phyloP scores from a whole-genome alignment of 257 asterid genomes.

The Apocynum venetum region DNA sequence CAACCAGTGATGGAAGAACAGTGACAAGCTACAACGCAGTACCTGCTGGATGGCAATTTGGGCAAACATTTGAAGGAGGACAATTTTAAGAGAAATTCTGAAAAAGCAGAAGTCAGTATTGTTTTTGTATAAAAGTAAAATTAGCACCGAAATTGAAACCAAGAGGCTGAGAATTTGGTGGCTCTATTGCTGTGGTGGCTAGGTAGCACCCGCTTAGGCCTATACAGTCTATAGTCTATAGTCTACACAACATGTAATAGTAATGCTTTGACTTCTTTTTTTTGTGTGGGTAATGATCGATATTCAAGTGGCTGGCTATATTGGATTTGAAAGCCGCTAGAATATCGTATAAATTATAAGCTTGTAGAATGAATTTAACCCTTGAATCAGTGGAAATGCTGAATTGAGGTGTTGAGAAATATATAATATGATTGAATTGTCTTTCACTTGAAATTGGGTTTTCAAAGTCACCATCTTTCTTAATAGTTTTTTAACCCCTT shows the following conservation, averaged over 20 bases:
- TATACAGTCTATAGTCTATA: background rate
- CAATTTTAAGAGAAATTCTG: slow-evolving; percentile 40
- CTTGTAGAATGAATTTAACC: slow-evolving; percentile 20
- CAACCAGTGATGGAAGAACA: slow-evolving; percentile 80
- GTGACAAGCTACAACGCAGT: slow-evolving; percentile 55
- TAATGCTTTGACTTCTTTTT: background rate
- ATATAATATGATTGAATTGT: background rate
- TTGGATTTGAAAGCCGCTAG: slow-evolving; percentile 25
- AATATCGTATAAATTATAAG: slow-evolving; percentile 18
- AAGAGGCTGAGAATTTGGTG: slow-evolving; percentile 22
- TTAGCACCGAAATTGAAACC: slow-evolving; percentile 14
- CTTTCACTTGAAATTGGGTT: background rate
- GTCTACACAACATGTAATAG: slow-evolving; percentile 3
- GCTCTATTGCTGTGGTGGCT: slow-evolving; percentile 66
- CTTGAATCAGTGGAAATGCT: slow-evolving; percentile 28
- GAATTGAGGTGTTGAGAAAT: slow-evolving; percentile 21
- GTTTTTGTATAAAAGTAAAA: background rate
- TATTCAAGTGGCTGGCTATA: slow-evolving; percentile 27
- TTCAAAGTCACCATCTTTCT: no score
- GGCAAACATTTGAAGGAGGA: slow-evolving; percentile 68
- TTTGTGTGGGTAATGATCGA: background rate
- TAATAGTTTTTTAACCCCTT: no score
- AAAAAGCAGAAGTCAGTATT: slow-evolving; percentile 9
- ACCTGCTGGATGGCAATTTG: slow-evolving; percentile 68
- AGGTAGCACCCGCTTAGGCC: slow-evolving; percentile 79